These are phyloP conservation scores for Dichotomopilus funicola DNA, from an alignment of 2,329 filamentous ascomycete genomes.

Conservation along the genomic window DNA sequence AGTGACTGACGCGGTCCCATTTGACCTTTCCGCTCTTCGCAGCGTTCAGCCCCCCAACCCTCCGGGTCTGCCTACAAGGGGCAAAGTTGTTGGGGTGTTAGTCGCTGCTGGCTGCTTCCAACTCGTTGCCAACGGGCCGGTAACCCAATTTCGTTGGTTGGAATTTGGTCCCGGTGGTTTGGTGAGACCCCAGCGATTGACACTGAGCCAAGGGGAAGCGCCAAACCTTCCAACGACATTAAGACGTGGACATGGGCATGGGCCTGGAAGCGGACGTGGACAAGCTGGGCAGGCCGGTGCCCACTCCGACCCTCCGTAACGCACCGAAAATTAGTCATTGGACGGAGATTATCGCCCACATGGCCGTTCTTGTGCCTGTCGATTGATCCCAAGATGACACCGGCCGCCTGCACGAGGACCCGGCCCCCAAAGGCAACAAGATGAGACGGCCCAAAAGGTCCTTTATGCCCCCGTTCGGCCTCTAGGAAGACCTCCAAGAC, in stretches of 20 bases:
- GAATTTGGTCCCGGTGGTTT: not conserved
- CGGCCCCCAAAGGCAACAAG: not conserved
- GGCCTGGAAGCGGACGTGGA: not conserved
- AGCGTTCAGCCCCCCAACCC: no score
- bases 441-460: not conserved
- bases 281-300: no score
- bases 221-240: not conserved
- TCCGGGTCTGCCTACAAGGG: not conserved
- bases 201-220: not conserved
- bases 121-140: not conserved
- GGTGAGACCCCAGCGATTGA: not conserved
- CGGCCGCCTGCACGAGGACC: not conserved
- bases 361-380: not conserved
- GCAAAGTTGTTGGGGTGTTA: not conserved
- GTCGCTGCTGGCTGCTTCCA: not conserved
- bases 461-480: not conserved
- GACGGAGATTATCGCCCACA: not conserved
- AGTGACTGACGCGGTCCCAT: no score
- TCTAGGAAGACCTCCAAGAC: not conserved
- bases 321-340: constrained; percentile 3
- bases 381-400: not conserved
- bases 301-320: no score
- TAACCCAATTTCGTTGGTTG: not conserved
- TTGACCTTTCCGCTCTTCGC: no score
- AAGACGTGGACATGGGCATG: not conserved